Percentiles rank a stretch among this genome's conserved stretches.
Evolutionary conservation across 2,329 filamentous ascomycete species (phyloP).

Genomic region (Trichoderma atroviride): DNA sequence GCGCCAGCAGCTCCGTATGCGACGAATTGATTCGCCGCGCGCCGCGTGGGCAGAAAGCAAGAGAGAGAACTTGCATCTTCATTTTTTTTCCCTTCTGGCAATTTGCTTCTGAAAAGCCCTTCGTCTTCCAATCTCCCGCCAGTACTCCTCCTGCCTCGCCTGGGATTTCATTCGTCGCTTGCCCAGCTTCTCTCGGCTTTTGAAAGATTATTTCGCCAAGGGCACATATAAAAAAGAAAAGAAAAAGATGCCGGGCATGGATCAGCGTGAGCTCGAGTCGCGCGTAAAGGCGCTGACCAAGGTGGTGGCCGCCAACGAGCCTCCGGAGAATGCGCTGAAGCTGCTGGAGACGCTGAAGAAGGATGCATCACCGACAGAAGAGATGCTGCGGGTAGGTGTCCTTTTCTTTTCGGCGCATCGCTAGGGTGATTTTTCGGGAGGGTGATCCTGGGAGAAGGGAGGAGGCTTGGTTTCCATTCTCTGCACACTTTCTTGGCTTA

Average conservation of each 20-base stretch:
- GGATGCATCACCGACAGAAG: conserved; percentile 81
- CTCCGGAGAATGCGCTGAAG: conserved; percentile 69
- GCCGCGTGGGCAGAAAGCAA: conserved; percentile 12
- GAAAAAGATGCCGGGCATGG: conserved; percentile 56
- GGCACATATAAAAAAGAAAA: not conserved
- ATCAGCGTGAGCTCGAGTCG: conserved; percentile 77
- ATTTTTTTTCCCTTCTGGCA: not conserved
- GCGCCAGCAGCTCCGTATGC: conserved; percentile 7
- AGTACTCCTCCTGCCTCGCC: not conserved
- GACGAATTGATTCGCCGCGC: conserved; percentile 20
- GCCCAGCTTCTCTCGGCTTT: not conserved
- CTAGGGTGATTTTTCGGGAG: not conserved
- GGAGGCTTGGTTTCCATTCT: not conserved
- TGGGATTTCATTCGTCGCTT: not conserved
- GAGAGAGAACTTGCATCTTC: conserved; percentile 5
- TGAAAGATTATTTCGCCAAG: not conserved
- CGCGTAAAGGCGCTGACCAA: conserved; percentile 80
- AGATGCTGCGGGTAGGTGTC: conserved; percentile 71
- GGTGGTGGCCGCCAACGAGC: conserved; percentile 73
- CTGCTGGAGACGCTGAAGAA: conserved; percentile 79
- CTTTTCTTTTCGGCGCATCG: not conserved
- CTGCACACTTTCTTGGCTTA: not conserved
- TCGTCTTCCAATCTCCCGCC: too few species aligned
- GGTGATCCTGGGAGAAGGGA: not conserved
- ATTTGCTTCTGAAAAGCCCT: not conserved